phyloP scores from a whole-genome alignment of 257 asterid genomes.

The Lavandula angustifolia region DNA sequence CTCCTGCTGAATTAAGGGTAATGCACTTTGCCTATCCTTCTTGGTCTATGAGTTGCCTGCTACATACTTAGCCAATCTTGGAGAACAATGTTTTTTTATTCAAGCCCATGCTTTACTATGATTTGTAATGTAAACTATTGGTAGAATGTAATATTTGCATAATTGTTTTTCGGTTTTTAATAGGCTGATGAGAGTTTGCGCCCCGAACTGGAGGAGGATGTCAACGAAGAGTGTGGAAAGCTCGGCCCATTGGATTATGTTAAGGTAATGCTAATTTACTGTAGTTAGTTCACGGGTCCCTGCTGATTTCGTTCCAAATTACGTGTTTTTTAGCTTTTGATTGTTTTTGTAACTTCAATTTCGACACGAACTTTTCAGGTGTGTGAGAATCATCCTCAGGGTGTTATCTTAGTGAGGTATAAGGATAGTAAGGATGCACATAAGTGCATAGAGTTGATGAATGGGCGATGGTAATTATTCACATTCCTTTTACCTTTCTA shows the following conservation, averaged over 20 bases:
- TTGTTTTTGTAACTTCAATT: slow-evolving; percentile 20
- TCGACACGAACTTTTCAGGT: slow-evolving; percentile 47
- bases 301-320: slow-evolving; percentile 1
- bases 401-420: slow-evolving; percentile 79
- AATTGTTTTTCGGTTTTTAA: slow-evolving; percentile 23
- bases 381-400: slow-evolving; percentile 91
- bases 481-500: slow-evolving; percentile 9
- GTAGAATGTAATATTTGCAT: not conserved
- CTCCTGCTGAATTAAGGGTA: slow-evolving; percentile 93
- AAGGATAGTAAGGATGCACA: slow-evolving; percentile 79
- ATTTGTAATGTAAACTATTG: not conserved
- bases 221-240: slow-evolving; percentile 79
- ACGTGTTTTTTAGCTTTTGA: not conserved
- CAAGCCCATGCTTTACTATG: slow-evolving; percentile 9
- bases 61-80: not conserved
- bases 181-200: slow-evolving; percentile 75
- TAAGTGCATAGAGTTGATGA: slow-evolving; percentile 88
- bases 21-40: slow-evolving; percentile 19
- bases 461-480: slow-evolving; percentile 76
- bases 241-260: slow-evolving; percentile 84
- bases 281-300: not conserved
- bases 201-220: slow-evolving; percentile 79
- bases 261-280: slow-evolving; percentile 49
- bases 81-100: not conserved
- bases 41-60: not conserved